Base-by-base conservation (phyloP, 169 alveolate genomes). In the Plasmodium sp. region DNA sequence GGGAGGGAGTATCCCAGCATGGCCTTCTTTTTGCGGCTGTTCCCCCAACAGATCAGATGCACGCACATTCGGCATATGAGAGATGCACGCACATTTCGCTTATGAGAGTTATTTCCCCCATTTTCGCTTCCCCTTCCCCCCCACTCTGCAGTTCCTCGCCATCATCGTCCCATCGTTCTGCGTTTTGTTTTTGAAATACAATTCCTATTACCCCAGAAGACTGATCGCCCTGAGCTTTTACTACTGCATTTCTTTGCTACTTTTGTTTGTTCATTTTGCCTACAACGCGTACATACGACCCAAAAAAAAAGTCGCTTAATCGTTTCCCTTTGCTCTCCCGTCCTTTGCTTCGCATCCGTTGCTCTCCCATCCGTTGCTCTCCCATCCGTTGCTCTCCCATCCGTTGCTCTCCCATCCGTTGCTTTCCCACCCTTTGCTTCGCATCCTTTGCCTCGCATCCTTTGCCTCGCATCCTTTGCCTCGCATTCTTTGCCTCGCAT, bases 261-360 rank as follows among this genome's bases (percentile, higher is more conserved):
- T 93, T 54, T 94, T 95, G 82, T 95, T 95, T 86, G 62, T 14
- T 12, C 86, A 93, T 48, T 95, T 95, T 79, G 51, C 96, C 58
- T 71, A 83, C 75, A 84, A 85, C 22, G 80, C 96, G 1, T 95
- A 95, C 81, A 54, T 85, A 31, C 75, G 77, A 14, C 93, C 84
- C 14, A 85, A 85, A 48, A 85, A 73, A 48, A 85, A 85, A 39
- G 82, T 77, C 6, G 84, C 84, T 48, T 85, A 85, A 85, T 48
- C 34, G 45, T 31, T 72, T 45, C 77, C 71, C 71, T 22, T 22
- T 22, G 27, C 71, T 84, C 73, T 74, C 36, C 18, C 27, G 5
- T 31, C 48, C 16, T 56, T 56, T 56, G 14, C 71, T 14, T 54
- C 72, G 2, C 9, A 22, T 56, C 27, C 72, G 2, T 14, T 56